Percentiles rank a stretch among this genome's conserved stretches.
Conservation (phyloP, 208 protist species). For the Wallacemonas sp. region DNA sequence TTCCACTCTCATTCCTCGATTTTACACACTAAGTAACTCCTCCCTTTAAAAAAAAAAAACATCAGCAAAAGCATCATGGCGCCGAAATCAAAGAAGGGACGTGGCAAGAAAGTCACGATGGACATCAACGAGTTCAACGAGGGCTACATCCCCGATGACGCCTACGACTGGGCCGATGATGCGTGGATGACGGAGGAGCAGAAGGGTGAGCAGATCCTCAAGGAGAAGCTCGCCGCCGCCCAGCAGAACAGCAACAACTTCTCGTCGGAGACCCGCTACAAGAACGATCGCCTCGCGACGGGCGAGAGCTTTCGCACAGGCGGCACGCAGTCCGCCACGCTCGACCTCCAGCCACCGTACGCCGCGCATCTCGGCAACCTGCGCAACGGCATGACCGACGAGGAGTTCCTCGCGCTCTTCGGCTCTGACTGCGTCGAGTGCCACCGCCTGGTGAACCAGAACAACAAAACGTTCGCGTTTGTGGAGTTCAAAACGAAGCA, state of each 20-base stretch:
- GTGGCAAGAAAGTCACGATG: conserved; percentile 67
- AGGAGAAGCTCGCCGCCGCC: conserved; percentile 58
- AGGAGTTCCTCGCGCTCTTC: conserved; percentile 73
- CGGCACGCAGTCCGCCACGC: conserved; percentile 26
- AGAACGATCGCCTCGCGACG: conserved; percentile 56
- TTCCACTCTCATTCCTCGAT: too few relatives aligned
- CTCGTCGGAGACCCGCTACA: conserved; percentile 43
- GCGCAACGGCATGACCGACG: conserved; percentile 77
- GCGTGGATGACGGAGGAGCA: conserved; percentile 56
- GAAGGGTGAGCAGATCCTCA: conserved; percentile 44
- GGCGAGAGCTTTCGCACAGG: conserved; percentile 69
- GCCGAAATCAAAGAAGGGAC: conserved; percentile 70
- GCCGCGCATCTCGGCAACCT: conserved; percentile 87
- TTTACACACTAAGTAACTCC: too few relatives aligned
- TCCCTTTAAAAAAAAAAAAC: too few relatives aligned
- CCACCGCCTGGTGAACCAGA: conserved; percentile 72
- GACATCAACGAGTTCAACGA: conserved; percentile 83
- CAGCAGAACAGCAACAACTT: conserved; percentile 8
- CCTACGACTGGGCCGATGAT: conserved; percentile 78
- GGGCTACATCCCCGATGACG: conserved; percentile 72
- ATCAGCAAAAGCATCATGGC: conserved; percentile 48
- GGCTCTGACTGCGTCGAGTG: conserved; percentile 53
- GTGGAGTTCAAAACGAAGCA: conserved; percentile 78
- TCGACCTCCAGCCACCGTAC: conserved; percentile 70
- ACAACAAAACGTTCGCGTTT: conserved; percentile 84